Evolutionary conservation across 306 rosid genomes (phyloP), one percentile per base, ranked within the genome.

Genomic region (Pachyrhizus erosus): DNA sequence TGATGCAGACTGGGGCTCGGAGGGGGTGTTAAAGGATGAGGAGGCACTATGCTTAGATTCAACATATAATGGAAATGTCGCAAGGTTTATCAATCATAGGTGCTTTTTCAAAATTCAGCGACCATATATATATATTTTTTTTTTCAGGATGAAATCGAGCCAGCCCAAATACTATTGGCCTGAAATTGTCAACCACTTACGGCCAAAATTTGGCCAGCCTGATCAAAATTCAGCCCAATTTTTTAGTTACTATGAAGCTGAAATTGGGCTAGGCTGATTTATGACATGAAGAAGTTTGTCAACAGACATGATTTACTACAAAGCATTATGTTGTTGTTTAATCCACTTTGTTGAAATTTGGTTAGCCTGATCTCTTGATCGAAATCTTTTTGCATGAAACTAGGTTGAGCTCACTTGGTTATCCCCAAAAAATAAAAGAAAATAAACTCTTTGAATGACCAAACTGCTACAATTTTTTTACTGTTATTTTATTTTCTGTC

Each of bases 1-100:
- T 46, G 99, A 95, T 87, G 99, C 93, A 48, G 98, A 95, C 58
- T 95, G 99, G 99, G 94, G 96, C 20, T 91, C 98, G 2, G 99
- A 95, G 86, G 80, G 78, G 67, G 76, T 82, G 67, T 77, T 95
- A 64, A 80, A 64, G 82, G 99, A 95, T 82, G 99, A 95, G 46
- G 97, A 95, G 46, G 97, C 97, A 26, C 89, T 95, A 21, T 95
- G 99, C 87, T 87, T 95, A 87, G 99, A 95, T 85, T 98, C 97
- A 49, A 95, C 99, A 29, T 80, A 67, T 82, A 70, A 89, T 80
- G 99, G 98, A 77, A 95, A 95, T 80, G 97, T 91, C 85, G 97
- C 99, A 46, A 90, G 99, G 73, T 93, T 95, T 84, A 93, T 95
- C 83, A 95, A 95, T 85, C 99, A 95, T 84, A 88, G 99, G 99